A percentile compares a stretch with the other conserved stretches of the same genome.
Evolutionary conservation across 2,329 filamentous ascomycete species (phyloP).

Genomic region (Penicillium janthinellum): DNA sequence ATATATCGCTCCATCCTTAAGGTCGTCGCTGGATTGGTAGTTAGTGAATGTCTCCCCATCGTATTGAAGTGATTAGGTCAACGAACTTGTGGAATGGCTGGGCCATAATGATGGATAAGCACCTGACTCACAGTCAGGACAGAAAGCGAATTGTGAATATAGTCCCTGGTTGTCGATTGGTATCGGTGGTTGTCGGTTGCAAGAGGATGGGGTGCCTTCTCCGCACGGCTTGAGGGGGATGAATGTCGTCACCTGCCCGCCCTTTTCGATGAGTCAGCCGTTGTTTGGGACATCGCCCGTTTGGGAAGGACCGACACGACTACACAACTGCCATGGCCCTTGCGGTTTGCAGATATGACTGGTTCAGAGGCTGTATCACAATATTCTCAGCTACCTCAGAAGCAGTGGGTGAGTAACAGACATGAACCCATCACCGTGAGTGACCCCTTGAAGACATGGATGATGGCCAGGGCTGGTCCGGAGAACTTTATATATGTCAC

Average conservation of each 20-base stretch:
- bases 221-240: conserved; percentile 6
- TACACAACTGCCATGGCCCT: neutral
- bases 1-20: conserved; percentile 10
- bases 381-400: too few species aligned
- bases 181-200: neutral
- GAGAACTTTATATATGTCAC: too few species aligned
- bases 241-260: conserved; percentile 9
- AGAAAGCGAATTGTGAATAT: neutral
- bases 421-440: too few species aligned
- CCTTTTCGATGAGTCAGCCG: conserved; percentile 13
- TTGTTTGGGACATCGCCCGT: neutral
- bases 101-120: conserved; percentile 1
- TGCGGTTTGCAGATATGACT: neutral
- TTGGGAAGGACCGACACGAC: neutral
- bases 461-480: too few species aligned
- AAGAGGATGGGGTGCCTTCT: neutral
- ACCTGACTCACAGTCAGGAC: neutral
- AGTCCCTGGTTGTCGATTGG: neutral
- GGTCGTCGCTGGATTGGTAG: conserved; percentile 11
- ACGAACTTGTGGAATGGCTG: conserved; percentile 6
- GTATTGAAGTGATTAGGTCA: neutral
- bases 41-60: conserved; percentile 5
- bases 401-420: too few species aligned
- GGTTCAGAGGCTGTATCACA: neutral
- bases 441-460: too few species aligned